These are phyloP conservation scores for Periglandula ipomoeae DNA, from an alignment of 2,329 filamentous ascomycete species.

Conservation along the genomic window DNA sequence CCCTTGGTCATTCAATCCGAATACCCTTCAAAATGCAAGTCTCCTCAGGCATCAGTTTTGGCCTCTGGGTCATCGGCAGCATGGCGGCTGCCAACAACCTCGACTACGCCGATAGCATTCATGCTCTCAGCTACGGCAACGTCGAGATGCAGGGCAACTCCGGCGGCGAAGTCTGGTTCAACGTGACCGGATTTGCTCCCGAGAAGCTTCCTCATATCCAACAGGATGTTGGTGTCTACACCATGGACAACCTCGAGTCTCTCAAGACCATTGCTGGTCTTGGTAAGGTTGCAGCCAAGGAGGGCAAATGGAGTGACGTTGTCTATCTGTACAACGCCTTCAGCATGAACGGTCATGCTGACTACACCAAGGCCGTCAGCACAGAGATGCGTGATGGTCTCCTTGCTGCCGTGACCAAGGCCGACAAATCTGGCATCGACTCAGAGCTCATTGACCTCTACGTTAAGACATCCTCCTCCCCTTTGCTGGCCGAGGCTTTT, in stretches of 20 bases:
- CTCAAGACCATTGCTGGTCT: constrained; percentile 2
- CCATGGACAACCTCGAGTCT: constrained; percentile 2
- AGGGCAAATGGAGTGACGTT: constrained; percentile 7
- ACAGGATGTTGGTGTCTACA: constrained; percentile 2
- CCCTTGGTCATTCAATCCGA: no score
- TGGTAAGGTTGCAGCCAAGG: neutral
- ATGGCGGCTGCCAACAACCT: neutral
- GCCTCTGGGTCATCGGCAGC: neutral
- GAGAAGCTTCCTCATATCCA: constrained; percentile 6
- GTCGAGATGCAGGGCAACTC: neutral
- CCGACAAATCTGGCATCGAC: neutral
- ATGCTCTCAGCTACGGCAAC: constrained; percentile 4
- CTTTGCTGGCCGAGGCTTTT: constrained; percentile 2
- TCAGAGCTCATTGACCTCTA: constrained; percentile 4
- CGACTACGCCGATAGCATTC: neutral
- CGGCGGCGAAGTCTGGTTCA: constrained; percentile 1
- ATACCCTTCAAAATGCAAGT: neutral
- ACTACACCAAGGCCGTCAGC: constrained; percentile 3
- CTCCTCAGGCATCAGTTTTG: neutral
- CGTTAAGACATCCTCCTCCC: constrained; percentile 5
- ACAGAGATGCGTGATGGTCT: constrained; percentile 3
- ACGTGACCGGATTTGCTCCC: neutral
- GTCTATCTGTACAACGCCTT: constrained; percentile 6
- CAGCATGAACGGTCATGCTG: constrained; percentile 7
- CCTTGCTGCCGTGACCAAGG: constrained; percentile 2